phyloP scores from a whole-genome alignment of 1,284 basidiomycete genomes.

The Dichomitus squalens region DNA sequence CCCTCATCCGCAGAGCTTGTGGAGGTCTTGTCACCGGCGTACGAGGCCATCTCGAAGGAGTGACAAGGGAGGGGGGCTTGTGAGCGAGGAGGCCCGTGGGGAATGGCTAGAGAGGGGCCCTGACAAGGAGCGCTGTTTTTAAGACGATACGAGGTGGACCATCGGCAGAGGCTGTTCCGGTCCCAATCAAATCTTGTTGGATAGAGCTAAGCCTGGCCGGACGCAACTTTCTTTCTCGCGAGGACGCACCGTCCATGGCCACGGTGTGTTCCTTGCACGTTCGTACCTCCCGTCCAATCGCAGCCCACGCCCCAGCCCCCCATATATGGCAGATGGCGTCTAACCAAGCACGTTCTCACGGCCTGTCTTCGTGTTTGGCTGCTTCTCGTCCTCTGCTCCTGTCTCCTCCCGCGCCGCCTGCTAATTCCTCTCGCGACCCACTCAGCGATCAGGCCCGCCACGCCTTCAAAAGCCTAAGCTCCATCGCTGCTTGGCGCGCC shows the following conservation, averaged over 20 bases:
- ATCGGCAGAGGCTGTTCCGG: constrained; percentile 20
- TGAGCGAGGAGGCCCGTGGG: constrained; percentile 9
- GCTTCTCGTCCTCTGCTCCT: no score
- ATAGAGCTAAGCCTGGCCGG: constrained; percentile 6
- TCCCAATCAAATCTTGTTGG: constrained; percentile 17
- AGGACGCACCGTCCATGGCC: background rate
- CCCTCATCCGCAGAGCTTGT: constrained; percentile 22
- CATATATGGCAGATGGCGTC: constrained; percentile 6
- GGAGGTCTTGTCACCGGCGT: constrained; percentile 25
- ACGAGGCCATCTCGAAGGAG: constrained; percentile 20
- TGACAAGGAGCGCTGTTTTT: constrained; percentile 13
- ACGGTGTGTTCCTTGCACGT: constrained; percentile 29
- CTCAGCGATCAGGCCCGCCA: no score
- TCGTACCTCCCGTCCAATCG: constrained; percentile 29
- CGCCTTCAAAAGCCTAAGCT: no score
- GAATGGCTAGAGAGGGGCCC: constrained; percentile 11
- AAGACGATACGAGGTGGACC: constrained; percentile 1
- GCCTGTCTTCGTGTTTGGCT: no score
- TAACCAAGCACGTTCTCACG: constrained; percentile 21
- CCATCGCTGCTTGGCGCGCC: no score
- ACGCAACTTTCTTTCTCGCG: constrained; percentile 12
- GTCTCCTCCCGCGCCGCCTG: no score
- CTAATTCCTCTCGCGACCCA: no score
- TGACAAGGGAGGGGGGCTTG: constrained; percentile 1
- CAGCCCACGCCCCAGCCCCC: background rate